Conservation (phyloP, 202 grass and related monocot species). For the Hordeum pubiflorum region DNA sequence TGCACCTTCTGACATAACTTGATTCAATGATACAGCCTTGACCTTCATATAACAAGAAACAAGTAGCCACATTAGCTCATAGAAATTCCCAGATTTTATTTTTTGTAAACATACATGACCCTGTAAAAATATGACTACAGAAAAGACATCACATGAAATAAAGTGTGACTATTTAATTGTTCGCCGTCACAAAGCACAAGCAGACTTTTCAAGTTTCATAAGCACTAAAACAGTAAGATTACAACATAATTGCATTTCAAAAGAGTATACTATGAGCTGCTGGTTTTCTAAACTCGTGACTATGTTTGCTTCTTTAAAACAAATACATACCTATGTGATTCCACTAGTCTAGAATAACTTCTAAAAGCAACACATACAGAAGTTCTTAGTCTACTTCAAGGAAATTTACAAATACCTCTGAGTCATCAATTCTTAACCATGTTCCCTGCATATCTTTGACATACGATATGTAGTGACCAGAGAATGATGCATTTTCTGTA, state of each 20-base stretch:
- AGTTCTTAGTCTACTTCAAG: conserved; percentile 22
- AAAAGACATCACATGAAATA: not conserved
- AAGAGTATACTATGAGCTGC: not conserved
- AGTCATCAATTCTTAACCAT: conserved; percentile 97
- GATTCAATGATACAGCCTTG: conserved; percentile 65
- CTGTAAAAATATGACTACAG: not conserved
- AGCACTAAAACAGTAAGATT: conserved; percentile 4
- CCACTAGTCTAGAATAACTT: conserved; percentile 5
- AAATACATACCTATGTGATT: conserved; percentile 11
- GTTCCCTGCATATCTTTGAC: conserved; percentile 97
- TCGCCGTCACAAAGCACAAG: not conserved
- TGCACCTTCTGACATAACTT: conserved; percentile 99
- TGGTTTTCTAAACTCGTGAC: not conserved
- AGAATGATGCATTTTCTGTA: conserved; percentile 94
- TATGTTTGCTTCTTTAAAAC: conserved; percentile 3
- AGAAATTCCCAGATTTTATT: not conserved
- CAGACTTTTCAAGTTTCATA: conserved; percentile 1
- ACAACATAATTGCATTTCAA: conserved; percentile 9
- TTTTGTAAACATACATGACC: not conserved
- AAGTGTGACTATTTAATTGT: not conserved
- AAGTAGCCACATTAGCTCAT: not conserved
- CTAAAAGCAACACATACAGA: conserved; percentile 5
- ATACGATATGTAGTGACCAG: conserved; percentile 93
- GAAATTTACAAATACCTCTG: conserved; percentile 49
- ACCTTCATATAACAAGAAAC: conserved; percentile 47